Percentiles rank a stretch among this genome's conserved stretches.
Conservation (phyloP, 768 basidiomycete species). For the Psilocybe cyanescens region DNA sequence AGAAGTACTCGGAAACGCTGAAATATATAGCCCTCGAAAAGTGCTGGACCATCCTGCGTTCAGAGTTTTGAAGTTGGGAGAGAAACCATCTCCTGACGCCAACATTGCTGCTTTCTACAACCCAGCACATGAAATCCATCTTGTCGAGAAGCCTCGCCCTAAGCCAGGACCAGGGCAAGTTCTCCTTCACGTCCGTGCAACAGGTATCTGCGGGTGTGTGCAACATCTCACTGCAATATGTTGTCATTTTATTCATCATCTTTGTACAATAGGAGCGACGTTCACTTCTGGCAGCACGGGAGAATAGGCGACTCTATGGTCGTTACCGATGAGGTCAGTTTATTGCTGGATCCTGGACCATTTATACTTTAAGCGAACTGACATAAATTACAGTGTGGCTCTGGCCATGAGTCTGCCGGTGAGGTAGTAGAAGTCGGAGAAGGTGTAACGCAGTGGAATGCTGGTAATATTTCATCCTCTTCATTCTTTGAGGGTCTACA, state of each 20-base stretch:
- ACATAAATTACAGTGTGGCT: slow-evolving; percentile 51
- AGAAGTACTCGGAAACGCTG: slow-evolving; percentile 38
- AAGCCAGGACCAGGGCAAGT: slow-evolving; percentile 70
- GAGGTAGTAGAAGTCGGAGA: slow-evolving; percentile 67
- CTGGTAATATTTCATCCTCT: slow-evolving; percentile 35
- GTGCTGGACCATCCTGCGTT: slow-evolving; percentile 60
- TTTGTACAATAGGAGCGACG: slow-evolving; percentile 54
- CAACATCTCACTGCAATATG: neutral
- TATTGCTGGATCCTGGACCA: neutral
- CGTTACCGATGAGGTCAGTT: slow-evolving; percentile 62
- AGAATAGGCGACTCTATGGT: slow-evolving; percentile 72
- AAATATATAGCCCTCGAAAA: slow-evolving; percentile 58
- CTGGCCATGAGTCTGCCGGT: slow-evolving; percentile 74
- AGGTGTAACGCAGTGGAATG: slow-evolving; percentile 69
- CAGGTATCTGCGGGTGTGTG: slow-evolving; percentile 70
- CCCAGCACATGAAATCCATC: slow-evolving; percentile 63
- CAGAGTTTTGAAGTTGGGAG: slow-evolving; percentile 51
- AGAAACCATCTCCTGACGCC: slow-evolving; percentile 48
- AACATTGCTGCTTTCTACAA: slow-evolving; percentile 72
- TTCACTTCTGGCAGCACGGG: slow-evolving; percentile 77
- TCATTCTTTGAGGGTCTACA: neutral
- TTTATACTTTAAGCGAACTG: neutral
- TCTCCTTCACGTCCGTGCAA: slow-evolving; percentile 66
- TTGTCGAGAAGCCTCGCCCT: slow-evolving; percentile 65
- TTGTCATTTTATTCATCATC: neutral